Percentiles rank a stretch among this genome's conserved stretches.
phyloP scores from a whole-genome alignment of 2,329 filamentous ascomycete genomes.

The Alternaria brassicicola region DNA sequence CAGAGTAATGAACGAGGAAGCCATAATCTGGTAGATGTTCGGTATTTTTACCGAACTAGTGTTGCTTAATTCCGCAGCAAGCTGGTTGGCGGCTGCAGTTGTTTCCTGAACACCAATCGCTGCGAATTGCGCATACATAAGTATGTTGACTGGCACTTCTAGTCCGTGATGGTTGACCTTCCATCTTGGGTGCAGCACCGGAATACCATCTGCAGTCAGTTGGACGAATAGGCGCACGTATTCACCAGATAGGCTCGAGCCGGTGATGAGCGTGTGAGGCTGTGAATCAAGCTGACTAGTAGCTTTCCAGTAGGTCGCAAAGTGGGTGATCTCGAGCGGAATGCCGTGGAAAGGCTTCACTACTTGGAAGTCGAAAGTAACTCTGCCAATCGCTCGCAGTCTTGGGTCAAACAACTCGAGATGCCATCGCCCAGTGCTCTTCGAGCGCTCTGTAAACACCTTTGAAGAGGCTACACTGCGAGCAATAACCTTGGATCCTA shows the following conservation, averaged over 20 bases:
- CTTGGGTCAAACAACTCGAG: slow-evolving; percentile 92
- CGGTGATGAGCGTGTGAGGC: slow-evolving; percentile 86
- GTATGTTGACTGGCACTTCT: slow-evolving; percentile 79
- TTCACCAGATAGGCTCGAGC: slow-evolving; percentile 93
- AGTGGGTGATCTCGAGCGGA: slow-evolving; percentile 94
- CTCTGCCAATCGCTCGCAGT: slow-evolving; percentile 87
- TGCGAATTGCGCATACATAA: slow-evolving; percentile 76
- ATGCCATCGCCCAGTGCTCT: slow-evolving; percentile 79
- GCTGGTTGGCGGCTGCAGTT: slow-evolving; percentile 27
- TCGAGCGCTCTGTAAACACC: slow-evolving; percentile 76
- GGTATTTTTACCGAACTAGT: slow-evolving; percentile 50
- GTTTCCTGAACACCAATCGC: slow-evolving; percentile 50
- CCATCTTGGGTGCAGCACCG: slow-evolving; percentile 87
- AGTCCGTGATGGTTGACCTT: slow-evolving; percentile 76
- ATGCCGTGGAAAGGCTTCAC: slow-evolving; percentile 95
- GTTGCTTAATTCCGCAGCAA: slow-evolving; percentile 32
- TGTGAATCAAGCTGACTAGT: slow-evolving; percentile 91
- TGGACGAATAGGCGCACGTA: slow-evolving; percentile 93
- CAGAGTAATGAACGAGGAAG: slow-evolving; percentile 78
- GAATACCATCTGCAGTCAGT: slow-evolving; percentile 83
- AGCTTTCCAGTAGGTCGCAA: slow-evolving; percentile 99
- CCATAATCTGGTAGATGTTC: slow-evolving; percentile 73
- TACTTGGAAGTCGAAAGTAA: slow-evolving; percentile 92
- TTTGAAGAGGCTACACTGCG: slow-evolving; percentile 91
- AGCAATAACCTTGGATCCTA: slow-evolving; percentile 95